These are phyloP conservation scores for Butyriboletus loyo DNA, from an alignment of 768 basidiomycete species.

Conservation along the genomic window DNA sequence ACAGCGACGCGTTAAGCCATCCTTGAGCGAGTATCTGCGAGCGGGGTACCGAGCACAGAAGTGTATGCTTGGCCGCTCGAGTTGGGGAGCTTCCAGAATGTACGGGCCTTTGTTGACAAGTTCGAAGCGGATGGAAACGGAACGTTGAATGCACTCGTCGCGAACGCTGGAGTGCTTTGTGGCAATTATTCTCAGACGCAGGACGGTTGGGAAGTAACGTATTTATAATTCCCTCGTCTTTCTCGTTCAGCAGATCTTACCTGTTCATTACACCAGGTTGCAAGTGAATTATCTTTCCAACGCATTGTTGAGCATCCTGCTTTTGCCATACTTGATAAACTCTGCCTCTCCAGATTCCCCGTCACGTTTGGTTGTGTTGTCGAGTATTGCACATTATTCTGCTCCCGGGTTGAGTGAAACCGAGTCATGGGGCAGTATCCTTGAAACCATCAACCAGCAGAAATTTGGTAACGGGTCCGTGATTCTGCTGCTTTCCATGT, in stretches of 20 bases:
- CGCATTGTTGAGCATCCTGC: constrained; percentile 31
- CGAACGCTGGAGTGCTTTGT: constrained; percentile 28
- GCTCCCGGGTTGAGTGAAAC: not conserved
- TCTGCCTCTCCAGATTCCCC: constrained; percentile 20
- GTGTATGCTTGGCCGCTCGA: constrained; percentile 34
- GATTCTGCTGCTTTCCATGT: not conserved
- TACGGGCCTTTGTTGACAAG: constrained; percentile 31
- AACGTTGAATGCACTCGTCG: constrained; percentile 30
- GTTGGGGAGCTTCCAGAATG: constrained; percentile 30
- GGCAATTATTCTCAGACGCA: constrained; percentile 26
- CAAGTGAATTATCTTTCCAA: constrained; percentile 37
- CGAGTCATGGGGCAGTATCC: constrained; percentile 14
- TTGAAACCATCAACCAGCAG: constrained; percentile 23
- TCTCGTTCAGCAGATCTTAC: not conserved
- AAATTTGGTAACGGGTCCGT: constrained; percentile 23
- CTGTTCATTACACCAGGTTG: constrained; percentile 20
- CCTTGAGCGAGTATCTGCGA: constrained; percentile 12
- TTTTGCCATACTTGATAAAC: constrained; percentile 33
- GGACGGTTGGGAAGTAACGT: constrained; percentile 51
- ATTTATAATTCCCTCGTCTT: constrained; percentile 2
- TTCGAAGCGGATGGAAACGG: constrained; percentile 23
- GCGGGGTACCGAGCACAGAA: constrained; percentile 3
- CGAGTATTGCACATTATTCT: constrained; percentile 30
- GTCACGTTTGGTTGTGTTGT: constrained; percentile 29
- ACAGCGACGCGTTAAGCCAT: constrained; percentile 10